A percentile compares a stretch with the other conserved stretches of the same genome.
These are phyloP conservation scores for Earliella scabrosa DNA, from an alignment of 1,284 basidiomycete genomes.

Conservation along the genomic window DNA sequence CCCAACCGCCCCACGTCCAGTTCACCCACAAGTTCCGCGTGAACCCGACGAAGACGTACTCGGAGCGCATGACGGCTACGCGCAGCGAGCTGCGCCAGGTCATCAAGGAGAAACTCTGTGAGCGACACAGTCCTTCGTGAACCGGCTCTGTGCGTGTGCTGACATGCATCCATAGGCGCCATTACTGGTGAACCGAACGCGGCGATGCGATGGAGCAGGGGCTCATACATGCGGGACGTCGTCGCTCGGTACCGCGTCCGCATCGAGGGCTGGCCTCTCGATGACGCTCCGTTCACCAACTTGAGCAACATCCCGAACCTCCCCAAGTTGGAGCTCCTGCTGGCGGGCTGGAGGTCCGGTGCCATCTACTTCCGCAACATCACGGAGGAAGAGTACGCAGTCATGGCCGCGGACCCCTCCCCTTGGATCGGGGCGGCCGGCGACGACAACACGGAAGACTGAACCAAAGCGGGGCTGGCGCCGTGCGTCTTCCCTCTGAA, in stretches of 20 bases:
- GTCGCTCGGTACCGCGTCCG: constrained; percentile 35
- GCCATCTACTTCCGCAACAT: constrained; percentile 33
- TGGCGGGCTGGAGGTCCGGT: constrained; percentile 29
- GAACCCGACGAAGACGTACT: constrained; percentile 32
- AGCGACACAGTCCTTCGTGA: constrained; percentile 5
- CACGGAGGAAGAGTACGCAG: constrained; percentile 28
- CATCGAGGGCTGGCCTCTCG: constrained; percentile 37
- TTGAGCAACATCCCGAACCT: constrained; percentile 38
- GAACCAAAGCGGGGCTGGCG: not conserved
- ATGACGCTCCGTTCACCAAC: constrained; percentile 37
- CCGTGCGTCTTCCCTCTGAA: not conserved
- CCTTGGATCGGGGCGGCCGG: constrained; percentile 20
- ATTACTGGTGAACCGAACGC: constrained; percentile 34
- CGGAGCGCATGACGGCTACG: constrained; percentile 37
- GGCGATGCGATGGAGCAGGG: constrained; percentile 32
- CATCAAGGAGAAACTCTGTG: constrained; percentile 34
- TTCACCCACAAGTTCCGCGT: constrained; percentile 31
- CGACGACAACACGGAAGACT: not conserved
- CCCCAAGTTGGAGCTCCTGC: constrained; percentile 33
- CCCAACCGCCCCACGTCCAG: not conserved
- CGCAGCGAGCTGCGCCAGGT: constrained; percentile 33
- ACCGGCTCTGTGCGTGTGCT: not conserved
- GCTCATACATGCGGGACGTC: constrained; percentile 35
- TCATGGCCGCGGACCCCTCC: constrained; percentile 27
- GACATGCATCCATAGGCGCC: constrained; percentile 20